phyloP scores from a whole-genome alignment of 805 yeast genomes.

The Lachancea fermentati region DNA sequence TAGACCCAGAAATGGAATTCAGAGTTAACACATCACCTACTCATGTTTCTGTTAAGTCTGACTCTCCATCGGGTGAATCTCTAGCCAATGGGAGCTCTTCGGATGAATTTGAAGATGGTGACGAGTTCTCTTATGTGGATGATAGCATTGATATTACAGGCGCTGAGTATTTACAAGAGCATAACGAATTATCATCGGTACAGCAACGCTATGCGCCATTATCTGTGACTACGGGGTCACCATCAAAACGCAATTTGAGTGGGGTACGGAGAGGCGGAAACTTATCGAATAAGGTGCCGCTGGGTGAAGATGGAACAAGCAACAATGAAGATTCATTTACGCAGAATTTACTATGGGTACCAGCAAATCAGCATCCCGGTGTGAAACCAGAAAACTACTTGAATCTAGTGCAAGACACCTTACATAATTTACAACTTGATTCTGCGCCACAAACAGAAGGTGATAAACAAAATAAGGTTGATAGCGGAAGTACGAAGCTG shows the following conservation, averaged over 20 bases:
- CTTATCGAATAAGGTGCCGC: background rate
- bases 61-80: slow-evolving; percentile 6
- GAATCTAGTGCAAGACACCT: slow-evolving; percentile 50
- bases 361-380: slow-evolving; percentile 90
- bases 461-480: slow-evolving; percentile 13
- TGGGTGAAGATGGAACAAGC: background rate
- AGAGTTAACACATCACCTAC: slow-evolving; percentile 28
- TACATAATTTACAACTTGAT: slow-evolving; percentile 27
- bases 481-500: too few species aligned
- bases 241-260: slow-evolving; percentile 6
- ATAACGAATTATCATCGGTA: background rate
- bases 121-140: slow-evolving; percentile 11
- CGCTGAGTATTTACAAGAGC: slow-evolving; percentile 23
- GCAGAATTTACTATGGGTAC: slow-evolving; percentile 79
- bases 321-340: slow-evolving; percentile 19
- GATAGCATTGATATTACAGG: slow-evolving; percentile 28
- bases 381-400: slow-evolving; percentile 86
- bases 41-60: slow-evolving; percentile 10
- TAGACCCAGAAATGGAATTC: slow-evolving; percentile 69
- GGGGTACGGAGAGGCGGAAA: slow-evolving; percentile 18
- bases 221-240: background rate
- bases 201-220: slow-evolving; percentile 7
- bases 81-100: slow-evolving; percentile 1
- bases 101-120: slow-evolving; percentile 7
- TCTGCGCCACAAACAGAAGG: slow-evolving; percentile 18